Percentiles rank a stretch among this genome's conserved stretches.
These are phyloP conservation scores for Wakefieldia striispora DNA, from an alignment of 768 basidiomycete species.

Conservation along the genomic window DNA sequence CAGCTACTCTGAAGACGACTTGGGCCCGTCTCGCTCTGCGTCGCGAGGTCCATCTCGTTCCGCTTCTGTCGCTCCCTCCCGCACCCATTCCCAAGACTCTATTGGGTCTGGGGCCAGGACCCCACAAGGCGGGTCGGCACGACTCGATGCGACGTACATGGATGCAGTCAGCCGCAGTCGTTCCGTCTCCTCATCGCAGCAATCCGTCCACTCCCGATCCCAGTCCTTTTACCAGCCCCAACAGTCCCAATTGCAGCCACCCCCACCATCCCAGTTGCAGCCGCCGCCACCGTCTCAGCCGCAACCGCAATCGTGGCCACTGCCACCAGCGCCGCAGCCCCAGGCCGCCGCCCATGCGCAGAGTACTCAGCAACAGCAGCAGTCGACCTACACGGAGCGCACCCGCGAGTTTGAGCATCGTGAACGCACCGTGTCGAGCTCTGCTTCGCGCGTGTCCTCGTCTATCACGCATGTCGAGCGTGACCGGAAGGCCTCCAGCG, in stretches of 20 bases:
- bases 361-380: conserved; percentile 4
- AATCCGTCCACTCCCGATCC: conserved; percentile 17
- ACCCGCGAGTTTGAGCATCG: conserved; percentile 21
- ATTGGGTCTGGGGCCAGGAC: conserved; percentile 30
- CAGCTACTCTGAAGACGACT: conserved; percentile 63
- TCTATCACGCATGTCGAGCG: conserved; percentile 20
- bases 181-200: conserved; percentile 21
- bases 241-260: background rate
- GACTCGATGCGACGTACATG: conserved; percentile 26
- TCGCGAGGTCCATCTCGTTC: conserved; percentile 40
- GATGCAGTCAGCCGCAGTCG: conserved; percentile 31
- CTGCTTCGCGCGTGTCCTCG: conserved; percentile 26
- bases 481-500: conserved; percentile 24
- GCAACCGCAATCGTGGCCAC: background rate
- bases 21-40: conserved; percentile 29
- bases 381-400: conserved; percentile 24
- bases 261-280: background rate
- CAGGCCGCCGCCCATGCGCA: background rate
- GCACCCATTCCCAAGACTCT: conserved; percentile 51
- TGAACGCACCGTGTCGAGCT: conserved; percentile 25
- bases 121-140: conserved; percentile 29
- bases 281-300: background rate
- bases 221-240: conserved; percentile 18
- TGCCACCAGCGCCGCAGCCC: background rate
- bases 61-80: conserved; percentile 49